Base-by-base conservation (phyloP, 1,284 basidiomycete species). In the Exobasidium cylindrosporum region DNA sequence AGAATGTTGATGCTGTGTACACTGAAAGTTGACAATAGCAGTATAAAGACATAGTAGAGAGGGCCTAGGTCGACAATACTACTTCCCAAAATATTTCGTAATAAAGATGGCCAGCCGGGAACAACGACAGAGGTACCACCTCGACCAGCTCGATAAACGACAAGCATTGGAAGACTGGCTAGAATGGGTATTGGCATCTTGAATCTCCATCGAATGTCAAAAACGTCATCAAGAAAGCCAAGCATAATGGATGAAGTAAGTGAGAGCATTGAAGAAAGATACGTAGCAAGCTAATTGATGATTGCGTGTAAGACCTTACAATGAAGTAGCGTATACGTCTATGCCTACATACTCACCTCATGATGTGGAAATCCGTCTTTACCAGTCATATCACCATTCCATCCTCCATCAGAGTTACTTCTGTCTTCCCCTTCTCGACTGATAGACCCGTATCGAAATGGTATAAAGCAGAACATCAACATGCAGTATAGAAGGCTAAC, bases 1-100 rank as follows among this genome's bases (percentile, higher is more conserved):
- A 99, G 87, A 72, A 99, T 98, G 81, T 99, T 99, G 85, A 98
- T 97, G 80, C 90, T 90, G 82, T 99, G 98, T 13, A 94, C 97
- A 63, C 92, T 88, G 80, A 98, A 99, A 0, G 92, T 98, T 14
- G 94, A 97, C 7, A 99, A 84, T 35, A 97, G 83, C 4, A 91
- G 87, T 88, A 99, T 97, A 83, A 97, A 99, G 53, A 95, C 67
- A 81, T 98, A 98, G 82, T 98, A 98, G 14, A 97, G 81, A 0
- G 91, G 91, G 1, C 93, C 94, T 7, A 99, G 85, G 66, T 97
- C 89, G n/a, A 98, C 80, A 2, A 96, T 83, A 0, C 86, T 85
- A 1, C 89, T 89, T 24, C 91, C 68, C 5, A 82, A 59, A 11
- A 73, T 56, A 1, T 24, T 26, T 28, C 81, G 64, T 24, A 82